Evolutionary conservation across 164 flowering plant genomes (phyloP).

Genomic region (Euptelea pleiosperma): DNA sequence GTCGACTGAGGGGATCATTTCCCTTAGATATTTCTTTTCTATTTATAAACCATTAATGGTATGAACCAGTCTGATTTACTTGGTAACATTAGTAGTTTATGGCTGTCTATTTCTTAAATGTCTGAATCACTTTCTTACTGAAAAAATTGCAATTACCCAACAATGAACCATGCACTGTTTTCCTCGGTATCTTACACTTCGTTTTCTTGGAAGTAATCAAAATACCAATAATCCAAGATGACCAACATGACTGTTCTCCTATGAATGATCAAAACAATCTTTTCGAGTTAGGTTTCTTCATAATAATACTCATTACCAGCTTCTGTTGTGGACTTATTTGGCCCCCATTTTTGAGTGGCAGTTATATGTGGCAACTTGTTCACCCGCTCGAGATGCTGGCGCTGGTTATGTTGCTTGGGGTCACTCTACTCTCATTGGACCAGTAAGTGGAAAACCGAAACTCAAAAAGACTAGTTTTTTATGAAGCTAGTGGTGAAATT

Average conservation of each 20-base stretch:
- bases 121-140: too few species aligned
- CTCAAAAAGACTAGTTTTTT: not conserved
- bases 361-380: constrained; percentile 94
- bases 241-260: too few species aligned
- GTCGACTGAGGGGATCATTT: too few species aligned
- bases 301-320: not conserved
- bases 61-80: too few species aligned
- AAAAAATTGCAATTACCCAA: too few species aligned
- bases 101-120: not conserved
- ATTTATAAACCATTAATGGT: too few species aligned
- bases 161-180: too few species aligned
- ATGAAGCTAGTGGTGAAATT: not conserved
- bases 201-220: too few species aligned
- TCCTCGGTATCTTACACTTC: too few species aligned
- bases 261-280: too few species aligned
- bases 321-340: not conserved
- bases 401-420: constrained; percentile 96
- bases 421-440: constrained; percentile 94
- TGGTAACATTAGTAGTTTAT: not conserved
- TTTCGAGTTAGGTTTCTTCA: not conserved
- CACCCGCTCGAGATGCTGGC: constrained; percentile 87
- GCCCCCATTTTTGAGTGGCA: constrained; percentile 24
- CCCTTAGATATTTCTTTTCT: too few species aligned
- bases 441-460: constrained; percentile 50
- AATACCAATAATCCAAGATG: too few species aligned